Evolutionary conservation across 1,284 basidiomycete genomes (phyloP), one percentile per base, ranked within the genome.

Genomic region (Moesziomyces globuligerus): DNA sequence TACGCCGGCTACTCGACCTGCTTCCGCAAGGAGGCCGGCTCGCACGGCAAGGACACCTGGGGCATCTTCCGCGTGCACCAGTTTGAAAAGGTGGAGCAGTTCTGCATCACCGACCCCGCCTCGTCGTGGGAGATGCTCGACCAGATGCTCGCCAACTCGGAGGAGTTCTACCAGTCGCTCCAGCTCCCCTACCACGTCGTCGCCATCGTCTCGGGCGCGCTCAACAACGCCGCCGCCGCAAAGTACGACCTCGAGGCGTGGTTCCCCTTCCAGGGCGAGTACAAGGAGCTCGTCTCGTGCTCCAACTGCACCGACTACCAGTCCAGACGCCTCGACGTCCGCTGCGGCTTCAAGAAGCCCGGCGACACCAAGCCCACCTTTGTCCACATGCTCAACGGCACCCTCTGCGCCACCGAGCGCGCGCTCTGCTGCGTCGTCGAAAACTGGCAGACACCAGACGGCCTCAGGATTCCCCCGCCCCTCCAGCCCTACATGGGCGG

Each of bases 31-130:
- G 95, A 99, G 85, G 95, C 95, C 4, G 96, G 95, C 44, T 91
- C 92, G 5, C 93, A 94, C 41, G 96, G 96, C 15, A 90, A 93
- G 56, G 96, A 99, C 80, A 98, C 96, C 85, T 98, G 95, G 94
- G 96, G 95, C 59, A 97, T 98, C 84, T 98, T 98, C 89, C 92
- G 96, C 34, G 94, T 98, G 48, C 96, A 99, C 83, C 96, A 99
- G 84, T 99, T 99, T 77, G 96, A 99, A 85, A 99, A 99, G 86
- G 88, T 99, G 49, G 96, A 99, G 83, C 87, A 88, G 83, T 98
- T 98, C 85, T 90, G 91, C 85, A 88, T 99, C 75, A 97, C 94
- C 21, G 91, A 93, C 51, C 94, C 96, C 3, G 78, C 78, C n/a
- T 73, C 74, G 23, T 96, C 93, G 80, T 94, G 94, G 90, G 91